These are phyloP conservation scores for Lactarius deliciosus DNA, from an alignment of 768 basidiomycete genomes.

Conservation along the genomic window DNA sequence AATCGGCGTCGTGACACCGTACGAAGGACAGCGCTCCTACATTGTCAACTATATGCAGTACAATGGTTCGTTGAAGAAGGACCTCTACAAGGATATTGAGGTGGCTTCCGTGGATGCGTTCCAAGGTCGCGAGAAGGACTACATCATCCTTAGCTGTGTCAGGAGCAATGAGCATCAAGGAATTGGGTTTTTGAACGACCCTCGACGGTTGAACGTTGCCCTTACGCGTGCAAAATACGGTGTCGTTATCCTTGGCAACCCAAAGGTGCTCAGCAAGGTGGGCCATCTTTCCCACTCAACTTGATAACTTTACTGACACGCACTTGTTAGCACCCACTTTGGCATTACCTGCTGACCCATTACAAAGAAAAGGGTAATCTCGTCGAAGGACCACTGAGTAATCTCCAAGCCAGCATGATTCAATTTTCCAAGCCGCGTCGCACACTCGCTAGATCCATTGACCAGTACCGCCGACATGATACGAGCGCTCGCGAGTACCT, in stretches of 20 bases:
- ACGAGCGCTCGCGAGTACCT: conserved; percentile 84
- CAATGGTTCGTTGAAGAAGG: conserved; percentile 99
- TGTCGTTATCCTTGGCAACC: conserved; percentile 99
- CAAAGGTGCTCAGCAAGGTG: conserved; percentile 98
- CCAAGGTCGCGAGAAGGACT: conserved; percentile 99
- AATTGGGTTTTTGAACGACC: conserved; percentile 98
- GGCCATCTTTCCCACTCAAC: conserved; percentile 27
- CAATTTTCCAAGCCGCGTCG: conserved; percentile 98
- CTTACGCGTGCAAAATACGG: conserved; percentile 98
- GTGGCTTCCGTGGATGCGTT: conserved; percentile 99
- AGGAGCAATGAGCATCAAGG: conserved; percentile 99
- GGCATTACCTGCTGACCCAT: conserved; percentile 97
- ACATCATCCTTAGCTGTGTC: conserved; percentile 97
- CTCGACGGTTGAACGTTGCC: conserved; percentile 93
- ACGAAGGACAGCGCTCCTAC: conserved; percentile 97
- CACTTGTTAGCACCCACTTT: conserved; percentile 81
- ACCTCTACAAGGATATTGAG: conserved; percentile 98
- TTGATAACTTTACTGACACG: conserved; percentile 23
- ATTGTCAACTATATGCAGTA: conserved; percentile 99
- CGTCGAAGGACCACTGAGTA: conserved; percentile 95
- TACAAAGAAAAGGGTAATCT: conserved; percentile 95
- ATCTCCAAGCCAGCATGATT: conserved; percentile 97
- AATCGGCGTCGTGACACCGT: conserved; percentile 98
- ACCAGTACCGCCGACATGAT: conserved; percentile 91
- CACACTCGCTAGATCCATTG: conserved; percentile 84